Evolutionary conservation across 495 filamentous ascomycete genomes (phyloP).

Genomic region (Geoglossum glabrum): DNA sequence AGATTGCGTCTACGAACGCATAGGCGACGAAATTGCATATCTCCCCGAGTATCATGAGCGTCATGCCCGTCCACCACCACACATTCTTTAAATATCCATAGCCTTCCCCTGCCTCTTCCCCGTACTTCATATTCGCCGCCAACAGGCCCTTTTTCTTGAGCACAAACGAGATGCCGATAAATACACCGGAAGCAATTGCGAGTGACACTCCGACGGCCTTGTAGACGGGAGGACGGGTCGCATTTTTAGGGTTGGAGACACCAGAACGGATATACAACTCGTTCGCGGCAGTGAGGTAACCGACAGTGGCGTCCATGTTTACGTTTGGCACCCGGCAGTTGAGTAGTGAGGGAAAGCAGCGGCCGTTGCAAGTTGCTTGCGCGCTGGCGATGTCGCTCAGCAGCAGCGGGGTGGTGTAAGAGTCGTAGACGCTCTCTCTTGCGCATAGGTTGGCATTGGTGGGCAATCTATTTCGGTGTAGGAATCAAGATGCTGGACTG

Average conservation of each 20-base stretch:
- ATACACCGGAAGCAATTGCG: constrained; percentile 72
- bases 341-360: not conserved
- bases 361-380: not conserved
- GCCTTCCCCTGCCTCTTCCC: constrained; percentile 87
- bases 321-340: not conserved
- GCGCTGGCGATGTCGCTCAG: not conserved
- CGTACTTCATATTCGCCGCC: constrained; percentile 87
- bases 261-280: constrained; percentile 9
- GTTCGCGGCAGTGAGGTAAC: not conserved
- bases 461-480: too few relatives aligned
- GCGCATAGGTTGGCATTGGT: not conserved
- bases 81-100: constrained; percentile 95
- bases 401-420: not conserved
- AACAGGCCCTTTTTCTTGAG: constrained; percentile 84
- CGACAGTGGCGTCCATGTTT: not conserved
- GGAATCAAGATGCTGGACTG: too few relatives aligned
- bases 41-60: constrained; percentile 89
- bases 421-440: not conserved
- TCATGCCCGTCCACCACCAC: constrained; percentile 96
- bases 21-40: constrained; percentile 97
- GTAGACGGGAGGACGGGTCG: constrained; percentile 37
- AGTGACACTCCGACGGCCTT: constrained; percentile 78
- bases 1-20: constrained; percentile 88
- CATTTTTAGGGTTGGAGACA: constrained; percentile 14
- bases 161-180: constrained; percentile 92